Percentiles rank a stretch among this genome's conserved stretches.
Conservation (phyloP, 225 moss, liverwort and hornwort genomes). For the Pseudoscleropodium purum region DNA sequence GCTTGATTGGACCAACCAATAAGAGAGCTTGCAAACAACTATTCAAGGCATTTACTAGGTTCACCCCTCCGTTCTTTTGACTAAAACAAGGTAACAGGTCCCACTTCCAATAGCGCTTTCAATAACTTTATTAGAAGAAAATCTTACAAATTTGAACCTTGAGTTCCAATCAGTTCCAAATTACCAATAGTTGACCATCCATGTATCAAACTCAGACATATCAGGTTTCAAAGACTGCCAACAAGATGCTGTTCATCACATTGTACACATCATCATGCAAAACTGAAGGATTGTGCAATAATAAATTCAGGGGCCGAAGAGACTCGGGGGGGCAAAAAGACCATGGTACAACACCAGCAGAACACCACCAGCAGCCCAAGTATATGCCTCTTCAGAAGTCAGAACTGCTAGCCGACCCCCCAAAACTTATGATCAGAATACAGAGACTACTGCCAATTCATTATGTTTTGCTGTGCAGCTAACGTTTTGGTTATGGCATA, state of each 20-base stretch:
- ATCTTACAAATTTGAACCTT: not conserved
- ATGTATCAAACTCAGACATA: not conserved
- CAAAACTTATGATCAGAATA: not conserved
- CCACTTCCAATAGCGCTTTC: not conserved
- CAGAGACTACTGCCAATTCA: not conserved
- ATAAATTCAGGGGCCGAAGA: not conserved
- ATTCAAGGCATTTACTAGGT: not conserved
- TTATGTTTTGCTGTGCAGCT: not conserved
- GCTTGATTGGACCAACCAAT: too few relatives aligned
- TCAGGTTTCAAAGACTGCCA: not conserved
- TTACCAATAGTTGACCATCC: not conserved
- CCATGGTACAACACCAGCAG: not conserved
- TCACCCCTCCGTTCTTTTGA: not conserved
- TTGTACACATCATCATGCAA: not conserved
- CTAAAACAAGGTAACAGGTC: not conserved
- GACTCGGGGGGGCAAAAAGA: not conserved
- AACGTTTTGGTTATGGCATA: not conserved
- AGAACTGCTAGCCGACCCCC: not conserved
- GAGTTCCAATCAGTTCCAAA: not conserved
- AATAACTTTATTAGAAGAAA: not conserved
- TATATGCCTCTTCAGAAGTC: not conserved
- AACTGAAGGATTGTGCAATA: not conserved
- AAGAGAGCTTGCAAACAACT: not conserved
- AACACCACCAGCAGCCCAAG: not conserved
- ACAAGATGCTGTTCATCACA: not conserved